Evolutionary conservation across 2,329 filamentous ascomycete species (phyloP), one percentile per base, ranked within the genome.

Genomic region (Pseudofabraea citricarpa): DNA sequence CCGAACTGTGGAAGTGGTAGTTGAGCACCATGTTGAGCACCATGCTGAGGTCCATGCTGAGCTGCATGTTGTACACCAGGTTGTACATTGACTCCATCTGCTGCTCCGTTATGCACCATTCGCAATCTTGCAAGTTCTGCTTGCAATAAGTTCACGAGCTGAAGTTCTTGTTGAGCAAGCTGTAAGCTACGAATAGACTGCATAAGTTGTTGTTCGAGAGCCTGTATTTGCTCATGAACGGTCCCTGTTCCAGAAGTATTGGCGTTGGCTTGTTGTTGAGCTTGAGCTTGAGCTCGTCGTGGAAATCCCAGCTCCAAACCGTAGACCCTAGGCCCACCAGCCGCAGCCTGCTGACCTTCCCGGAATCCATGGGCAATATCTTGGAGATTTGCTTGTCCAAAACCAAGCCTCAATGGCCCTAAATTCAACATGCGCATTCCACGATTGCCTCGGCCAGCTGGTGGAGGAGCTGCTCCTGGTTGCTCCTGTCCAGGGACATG

Each of bases 341-440:
- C 50, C 29, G 36, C 51, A 36, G 38, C 48, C 32, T 59, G 62
- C 44, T 60, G 69, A 47, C 47, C 60, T 38, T 66, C 71, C 32
- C 77, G 79, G 53, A 87, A 71, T 47, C 79, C 78, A 47, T 83
- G 78, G 5, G 79, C 81, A 52, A 88, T 68, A 50, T 87, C 82
- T 43, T 81, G 75, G 24, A 87, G 73, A 45, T 87, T 78, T 16
- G 71, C 63, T 64, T 83, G 62, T 64, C 85, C 70, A 54, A 91
- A 87, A 0, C 84, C 87, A 18, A 93, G 68, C 21, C 86, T 73
- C 23, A 93, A 68, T 2, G 87, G 87, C 1, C 87, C 87, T 36
- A 93, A 66, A 53, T 87, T 85, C 55, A 85, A 82, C 43, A 87
- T 72, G 32, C 81, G 72, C 49, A 81, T 74, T 40, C 75, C 71